These are phyloP conservation scores for Geotrichum europaeum DNA, from an alignment of 1,139 yeast species.

Conservation along the genomic window DNA sequence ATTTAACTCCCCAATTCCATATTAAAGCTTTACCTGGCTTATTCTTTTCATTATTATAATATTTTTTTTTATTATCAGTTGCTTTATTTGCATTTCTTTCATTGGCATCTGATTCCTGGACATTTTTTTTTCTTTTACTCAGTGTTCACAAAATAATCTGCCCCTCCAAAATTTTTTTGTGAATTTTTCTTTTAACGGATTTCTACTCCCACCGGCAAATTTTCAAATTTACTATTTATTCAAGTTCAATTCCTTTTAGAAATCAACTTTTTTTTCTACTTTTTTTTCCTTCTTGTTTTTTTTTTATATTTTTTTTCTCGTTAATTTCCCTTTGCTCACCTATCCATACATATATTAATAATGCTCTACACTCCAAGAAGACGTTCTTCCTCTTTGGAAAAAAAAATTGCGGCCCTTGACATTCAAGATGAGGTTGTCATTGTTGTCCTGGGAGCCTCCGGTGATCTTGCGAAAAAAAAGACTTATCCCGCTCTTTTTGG, in stretches of 20 bases:
- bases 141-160: not conserved
- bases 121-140: not conserved
- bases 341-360: not conserved
- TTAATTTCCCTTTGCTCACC: not conserved
- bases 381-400: not conserved
- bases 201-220: not conserved
- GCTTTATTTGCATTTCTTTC: not conserved
- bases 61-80: not conserved
- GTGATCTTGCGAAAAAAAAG: conserved; percentile 95
- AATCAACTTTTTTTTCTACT: not conserved
- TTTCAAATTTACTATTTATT: not conserved
- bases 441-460: conserved; percentile 94
- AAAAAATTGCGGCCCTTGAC: not conserved
- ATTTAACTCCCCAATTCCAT: not conserved
- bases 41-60: not conserved
- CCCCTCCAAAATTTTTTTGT: conserved; percentile 1
- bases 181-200: conserved; percentile 1
- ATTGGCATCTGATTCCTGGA: not conserved
- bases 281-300: not conserved
- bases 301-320: not conserved
- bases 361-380: not conserved
- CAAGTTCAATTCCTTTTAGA: not conserved
- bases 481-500: conserved; percentile 37
- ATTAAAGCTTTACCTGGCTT: not conserved
- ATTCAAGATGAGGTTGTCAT: conserved; percentile 32